Evolutionary conservation across 257 asterid species (phyloP).

Genomic region (Jacaranda mimosifolia): DNA sequence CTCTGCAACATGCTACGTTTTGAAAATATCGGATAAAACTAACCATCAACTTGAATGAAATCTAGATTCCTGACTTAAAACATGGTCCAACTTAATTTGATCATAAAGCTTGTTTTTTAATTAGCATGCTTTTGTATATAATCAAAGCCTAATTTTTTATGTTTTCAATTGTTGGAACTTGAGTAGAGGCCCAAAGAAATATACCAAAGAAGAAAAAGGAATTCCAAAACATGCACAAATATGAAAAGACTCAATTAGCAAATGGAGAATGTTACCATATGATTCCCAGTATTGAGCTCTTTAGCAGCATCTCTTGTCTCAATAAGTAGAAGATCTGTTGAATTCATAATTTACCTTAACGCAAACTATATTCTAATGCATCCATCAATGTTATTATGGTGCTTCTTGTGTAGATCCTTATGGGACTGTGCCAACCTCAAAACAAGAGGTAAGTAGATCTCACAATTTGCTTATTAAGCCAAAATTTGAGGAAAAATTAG

Average conservation of each 20-base stretch:
- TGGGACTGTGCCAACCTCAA: slow-evolving; percentile 50
- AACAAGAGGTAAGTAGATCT: no score
- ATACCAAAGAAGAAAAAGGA: neutral
- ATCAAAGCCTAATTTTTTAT: neutral
- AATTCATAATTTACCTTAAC: slow-evolving; percentile 80
- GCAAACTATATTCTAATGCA: slow-evolving; percentile 88
- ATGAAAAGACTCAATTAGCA: neutral
- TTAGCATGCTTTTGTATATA: neutral
- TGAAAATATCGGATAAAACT: neutral
- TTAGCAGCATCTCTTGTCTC: slow-evolving; percentile 76
- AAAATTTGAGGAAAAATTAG: no score
- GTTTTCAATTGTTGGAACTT: neutral
- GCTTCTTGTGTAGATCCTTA: slow-evolving; percentile 63
- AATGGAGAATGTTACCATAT: slow-evolving; percentile 59
- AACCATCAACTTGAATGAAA: slow-evolving; percentile 7
- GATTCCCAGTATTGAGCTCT: slow-evolving; percentile 79
- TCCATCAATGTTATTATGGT: slow-evolving; percentile 75
- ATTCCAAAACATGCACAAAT: neutral
- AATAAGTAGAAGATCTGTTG: slow-evolving; percentile 67
- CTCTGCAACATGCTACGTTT: slow-evolving; percentile 81
- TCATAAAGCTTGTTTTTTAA: neutral
- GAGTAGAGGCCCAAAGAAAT: neutral
- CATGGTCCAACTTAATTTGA: neutral
- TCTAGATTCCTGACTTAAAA: neutral
- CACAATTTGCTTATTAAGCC: no score